Evolutionary conservation across 345 rosid genomes (phyloP).

Genomic region (Acer saccharum): DNA sequence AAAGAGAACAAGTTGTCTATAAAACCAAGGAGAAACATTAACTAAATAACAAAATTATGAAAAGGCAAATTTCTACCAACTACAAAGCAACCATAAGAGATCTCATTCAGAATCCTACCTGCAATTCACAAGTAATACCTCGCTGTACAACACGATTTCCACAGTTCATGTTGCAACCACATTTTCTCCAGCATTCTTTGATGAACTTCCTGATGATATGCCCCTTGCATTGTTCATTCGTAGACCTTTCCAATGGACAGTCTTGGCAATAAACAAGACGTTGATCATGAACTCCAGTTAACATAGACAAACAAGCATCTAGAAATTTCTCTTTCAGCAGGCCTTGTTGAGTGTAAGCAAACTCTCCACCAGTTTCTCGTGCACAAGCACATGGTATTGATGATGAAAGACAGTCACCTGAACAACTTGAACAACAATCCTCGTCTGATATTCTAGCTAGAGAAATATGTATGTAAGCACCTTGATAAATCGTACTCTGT

Average conservation of each 20-base stretch:
- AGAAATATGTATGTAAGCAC: conserved; percentile 62
- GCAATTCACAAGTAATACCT: conserved; percentile 66
- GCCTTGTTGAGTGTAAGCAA: conserved; percentile 70
- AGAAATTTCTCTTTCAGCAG: conserved; percentile 61
- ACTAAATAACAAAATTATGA: background rate
- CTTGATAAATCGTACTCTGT: conserved; percentile 58
- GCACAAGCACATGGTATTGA: conserved; percentile 73
- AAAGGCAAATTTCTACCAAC: background rate
- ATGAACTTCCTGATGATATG: conserved; percentile 80
- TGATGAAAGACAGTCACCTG: conserved; percentile 69
- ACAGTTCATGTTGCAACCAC: conserved; percentile 79
- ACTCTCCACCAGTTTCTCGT: conserved; percentile 83
- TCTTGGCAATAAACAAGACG: conserved; percentile 59
- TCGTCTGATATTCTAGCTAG: conserved; percentile 74
- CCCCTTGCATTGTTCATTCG: conserved; percentile 71
- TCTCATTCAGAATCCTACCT: conserved; percentile 45
- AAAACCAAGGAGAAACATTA: background rate
- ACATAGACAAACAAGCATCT: conserved; percentile 43
- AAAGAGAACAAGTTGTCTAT: background rate
- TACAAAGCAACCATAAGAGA: background rate
- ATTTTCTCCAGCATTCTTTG: conserved; percentile 92
- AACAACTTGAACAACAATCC: conserved; percentile 70
- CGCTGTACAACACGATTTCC: conserved; percentile 84
- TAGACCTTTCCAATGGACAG: conserved; percentile 71
- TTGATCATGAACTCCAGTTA: conserved; percentile 35